Evolutionary conservation across 169 alveolate genomes (phyloP), one percentile per base, ranked within the genome.

Genomic region (Plasmodium knowlesi): DNA sequence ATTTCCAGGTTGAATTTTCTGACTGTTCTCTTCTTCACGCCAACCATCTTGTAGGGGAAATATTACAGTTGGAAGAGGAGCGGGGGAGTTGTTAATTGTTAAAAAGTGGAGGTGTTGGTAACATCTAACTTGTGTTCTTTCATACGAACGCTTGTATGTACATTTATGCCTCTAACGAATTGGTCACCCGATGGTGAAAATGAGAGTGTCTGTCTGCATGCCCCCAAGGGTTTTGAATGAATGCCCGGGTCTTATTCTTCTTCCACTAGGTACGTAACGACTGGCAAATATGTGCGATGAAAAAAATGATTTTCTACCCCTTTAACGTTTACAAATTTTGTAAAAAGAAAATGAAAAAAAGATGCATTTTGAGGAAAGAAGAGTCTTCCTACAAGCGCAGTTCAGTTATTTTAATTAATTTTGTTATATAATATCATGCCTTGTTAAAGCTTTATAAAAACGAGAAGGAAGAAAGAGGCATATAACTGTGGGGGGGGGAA

Each of bases 1-100:
- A 89, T 79, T 78, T 88, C 94, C 25, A 80, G 10, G 84, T 88
- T 88, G 73, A 78, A 88, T 72, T 88, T 88, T 80, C 71, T 76
- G 10, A 88, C 83, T 41, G 82, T 74, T 70, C 94, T 88, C 82
- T 80, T 88, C 71, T 88, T 88, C 67, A 80, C 86, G 16, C 90
- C 83, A 5, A 73, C 83, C 88, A 80, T 88, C 57, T 88, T 61
- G 32, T 34, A 9, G 50, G n/a, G 32, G 30, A 34, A 25, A 10
- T 19, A 43, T 81, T n/a, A 34, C 32, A 12, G 84, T 22, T 5
- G 53, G 57, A n/a, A 12, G n/a, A 46, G 57, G 3, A 46, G 57
- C 3, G n/a, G 57, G 16, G n/a, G 4, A 1, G 9, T 22, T 34
- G 28, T 16, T 12, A 78, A 10, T 79, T 79, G 10, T 0, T 0